Evolutionary conservation across 2,329 filamentous ascomycete species (phyloP).

Genomic region (Penicillium sp.): DNA sequence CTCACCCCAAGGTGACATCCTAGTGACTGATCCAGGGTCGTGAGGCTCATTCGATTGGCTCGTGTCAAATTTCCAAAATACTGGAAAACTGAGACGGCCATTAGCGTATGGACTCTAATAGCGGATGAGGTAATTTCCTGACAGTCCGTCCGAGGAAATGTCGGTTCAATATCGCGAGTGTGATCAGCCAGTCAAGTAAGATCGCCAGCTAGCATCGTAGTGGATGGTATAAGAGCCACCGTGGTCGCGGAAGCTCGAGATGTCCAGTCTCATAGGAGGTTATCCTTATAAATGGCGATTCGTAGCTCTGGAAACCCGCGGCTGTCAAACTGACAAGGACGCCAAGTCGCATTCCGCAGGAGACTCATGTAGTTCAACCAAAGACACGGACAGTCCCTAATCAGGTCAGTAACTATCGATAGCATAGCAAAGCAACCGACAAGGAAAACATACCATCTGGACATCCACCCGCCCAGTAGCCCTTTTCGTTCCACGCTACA

Average conservation of each 20-base stretch:
- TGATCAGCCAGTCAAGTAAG: not conserved
- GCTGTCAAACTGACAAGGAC: not conserved
- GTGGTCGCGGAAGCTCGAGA: not conserved
- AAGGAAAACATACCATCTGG: constrained; percentile 42
- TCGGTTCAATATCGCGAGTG: too few relatives aligned
- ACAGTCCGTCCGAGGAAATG: too few relatives aligned
- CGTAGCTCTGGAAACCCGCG: not conserved
- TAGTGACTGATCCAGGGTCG: not conserved
- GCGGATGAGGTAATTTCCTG: too few relatives aligned
- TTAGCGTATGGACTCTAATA: too few relatives aligned
- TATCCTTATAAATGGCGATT: not conserved
- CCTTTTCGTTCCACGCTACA: constrained; percentile 51
- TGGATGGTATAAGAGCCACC: not conserved
- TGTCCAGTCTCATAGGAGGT: not conserved
- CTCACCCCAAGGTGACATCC: too few relatives aligned
- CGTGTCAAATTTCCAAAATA: too few relatives aligned
- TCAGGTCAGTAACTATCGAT: constrained; percentile 1
- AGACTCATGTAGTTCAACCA: constrained; percentile 12
- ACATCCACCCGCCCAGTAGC: constrained; percentile 47
- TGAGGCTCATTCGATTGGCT: not conserved
- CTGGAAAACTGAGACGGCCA: too few relatives aligned
- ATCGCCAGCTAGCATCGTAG: not conserved
- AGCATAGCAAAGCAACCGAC: not conserved
- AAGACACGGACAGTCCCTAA: constrained; percentile 31
- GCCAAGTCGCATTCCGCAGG: not conserved